Evolutionary conservation across 179 eudicot species (phyloP).

Genomic region (Beta lomatogona): DNA sequence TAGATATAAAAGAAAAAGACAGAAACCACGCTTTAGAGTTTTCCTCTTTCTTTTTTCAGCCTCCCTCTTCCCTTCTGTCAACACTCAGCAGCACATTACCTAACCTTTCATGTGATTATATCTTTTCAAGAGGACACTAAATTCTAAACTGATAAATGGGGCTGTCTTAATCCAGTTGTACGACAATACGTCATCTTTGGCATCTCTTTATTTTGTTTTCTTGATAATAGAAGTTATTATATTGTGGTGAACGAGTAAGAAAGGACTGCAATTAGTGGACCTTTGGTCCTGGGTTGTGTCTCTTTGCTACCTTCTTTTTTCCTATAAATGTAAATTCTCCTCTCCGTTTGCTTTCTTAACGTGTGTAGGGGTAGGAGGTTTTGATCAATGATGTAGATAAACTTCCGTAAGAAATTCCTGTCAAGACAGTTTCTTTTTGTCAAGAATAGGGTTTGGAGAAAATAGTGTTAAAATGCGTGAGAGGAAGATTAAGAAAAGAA

Average conservation of each 20-base stretch:
- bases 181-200: too few species aligned
- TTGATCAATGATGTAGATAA: too few species aligned
- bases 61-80: not conserved
- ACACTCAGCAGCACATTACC: not conserved
- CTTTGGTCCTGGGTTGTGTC: too few species aligned
- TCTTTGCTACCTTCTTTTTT: not conserved
- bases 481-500: too few species aligned
- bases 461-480: too few species aligned
- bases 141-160: not conserved
- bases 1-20: not conserved
- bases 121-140: not conserved
- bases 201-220: too few species aligned
- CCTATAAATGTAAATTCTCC: not conserved
- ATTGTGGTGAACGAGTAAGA: not conserved
- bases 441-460: too few species aligned
- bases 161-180: not conserved
- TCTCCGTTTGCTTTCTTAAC: too few species aligned
- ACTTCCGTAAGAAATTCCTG: too few species aligned
- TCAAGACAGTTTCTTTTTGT: too few species aligned
- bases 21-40: not conserved
- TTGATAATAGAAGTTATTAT: not conserved
- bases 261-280: not conserved
- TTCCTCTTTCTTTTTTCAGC: too few species aligned
- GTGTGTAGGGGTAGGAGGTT: too few species aligned
- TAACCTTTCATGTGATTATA: not conserved